Conservation (phyloP, 345 rosid genomes). For the Brassica nigra region DNA sequence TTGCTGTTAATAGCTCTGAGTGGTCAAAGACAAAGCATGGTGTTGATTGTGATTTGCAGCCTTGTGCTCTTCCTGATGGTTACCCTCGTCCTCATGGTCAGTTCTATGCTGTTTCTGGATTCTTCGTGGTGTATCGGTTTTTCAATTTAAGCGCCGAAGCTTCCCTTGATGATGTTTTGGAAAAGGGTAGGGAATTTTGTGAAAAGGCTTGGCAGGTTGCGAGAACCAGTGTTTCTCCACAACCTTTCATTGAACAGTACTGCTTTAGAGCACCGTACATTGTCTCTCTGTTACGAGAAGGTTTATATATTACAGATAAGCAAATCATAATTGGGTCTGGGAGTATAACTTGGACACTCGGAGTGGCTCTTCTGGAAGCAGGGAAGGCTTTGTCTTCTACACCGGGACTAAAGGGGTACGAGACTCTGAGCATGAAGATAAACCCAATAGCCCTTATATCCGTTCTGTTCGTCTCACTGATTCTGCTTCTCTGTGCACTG, state of each 20-base stretch:
- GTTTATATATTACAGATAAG: conserved; percentile 79
- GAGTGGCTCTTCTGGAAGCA: conserved; percentile 88
- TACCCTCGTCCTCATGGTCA: conserved; percentile 87
- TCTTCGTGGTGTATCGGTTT: conserved; percentile 88
- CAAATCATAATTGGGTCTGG: conserved; percentile 88
- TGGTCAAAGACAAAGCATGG: conserved; percentile 72
- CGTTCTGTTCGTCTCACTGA: conserved; percentile 60
- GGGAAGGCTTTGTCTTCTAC: conserved; percentile 73
- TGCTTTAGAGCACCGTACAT: conserved; percentile 97
- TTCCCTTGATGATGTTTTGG: conserved; percentile 87
- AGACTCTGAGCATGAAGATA: conserved; percentile 63
- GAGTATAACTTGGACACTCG: conserved; percentile 96
- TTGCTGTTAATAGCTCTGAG: conserved; percentile 82
- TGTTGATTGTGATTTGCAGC: conserved; percentile 84
- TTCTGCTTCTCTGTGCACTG: conserved; percentile 73
- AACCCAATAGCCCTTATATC: conserved; percentile 64
- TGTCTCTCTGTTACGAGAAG: conserved; percentile 80
- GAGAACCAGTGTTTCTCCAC: conserved; percentile 80
- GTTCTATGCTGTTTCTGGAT: conserved; percentile 91
- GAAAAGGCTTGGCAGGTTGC: conserved; percentile 81
- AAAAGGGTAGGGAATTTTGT: conserved; percentile 85
- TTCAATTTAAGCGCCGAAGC: conserved; percentile 83
- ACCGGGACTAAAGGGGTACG: conserved; percentile 60
- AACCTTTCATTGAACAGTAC: conserved; percentile 97
- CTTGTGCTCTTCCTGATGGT: conserved; percentile 79